phyloP scores from a whole-genome alignment of 1,139 yeast genomes.

The Lodderomyces margitis region DNA sequence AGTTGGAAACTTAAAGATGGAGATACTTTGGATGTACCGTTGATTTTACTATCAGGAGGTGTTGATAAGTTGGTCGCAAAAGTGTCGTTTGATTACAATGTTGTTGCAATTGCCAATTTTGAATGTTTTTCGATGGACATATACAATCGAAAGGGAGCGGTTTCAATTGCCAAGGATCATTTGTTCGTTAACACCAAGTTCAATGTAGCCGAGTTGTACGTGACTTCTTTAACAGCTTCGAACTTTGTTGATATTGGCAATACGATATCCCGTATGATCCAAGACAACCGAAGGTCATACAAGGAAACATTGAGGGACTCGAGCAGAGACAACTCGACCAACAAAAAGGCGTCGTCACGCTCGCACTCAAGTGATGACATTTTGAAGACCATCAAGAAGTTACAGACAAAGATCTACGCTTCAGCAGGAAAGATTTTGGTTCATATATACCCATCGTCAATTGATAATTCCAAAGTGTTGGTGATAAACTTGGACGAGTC shows the following conservation, averaged over 20 bases:
- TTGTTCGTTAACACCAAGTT: slow-evolving; percentile 58
- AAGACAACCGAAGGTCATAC: slow-evolving; percentile 71
- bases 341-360: slow-evolving; percentile 8
- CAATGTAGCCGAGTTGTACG: slow-evolving; percentile 56
- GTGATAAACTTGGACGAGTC: slow-evolving; percentile 60
- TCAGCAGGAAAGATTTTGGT: slow-evolving; percentile 53
- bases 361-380: slow-evolving; percentile 27
- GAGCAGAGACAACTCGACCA: slow-evolving; percentile 12
- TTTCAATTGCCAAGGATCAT: slow-evolving; percentile 52
- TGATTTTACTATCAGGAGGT: slow-evolving; percentile 62
- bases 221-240: slow-evolving; percentile 84
- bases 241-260: slow-evolving; percentile 75
- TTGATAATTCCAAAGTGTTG: slow-evolving; percentile 72
- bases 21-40: slow-evolving; percentile 55
- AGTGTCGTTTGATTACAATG: slow-evolving; percentile 78
- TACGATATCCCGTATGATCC: slow-evolving; percentile 67
- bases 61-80: slow-evolving; percentile 56
- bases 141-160: slow-evolving; percentile 63
- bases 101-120: slow-evolving; percentile 65
- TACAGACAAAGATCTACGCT: slow-evolving; percentile 63
- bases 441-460: slow-evolving; percentile 74
- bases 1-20: slow-evolving; percentile 59
- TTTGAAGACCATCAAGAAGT: slow-evolving; percentile 38
- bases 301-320: slow-evolving; percentile 69
- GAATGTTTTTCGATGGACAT: slow-evolving; percentile 53